Evolutionary conservation across 306 rosid species (phyloP).

Genomic region (Geum urbanum): DNA sequence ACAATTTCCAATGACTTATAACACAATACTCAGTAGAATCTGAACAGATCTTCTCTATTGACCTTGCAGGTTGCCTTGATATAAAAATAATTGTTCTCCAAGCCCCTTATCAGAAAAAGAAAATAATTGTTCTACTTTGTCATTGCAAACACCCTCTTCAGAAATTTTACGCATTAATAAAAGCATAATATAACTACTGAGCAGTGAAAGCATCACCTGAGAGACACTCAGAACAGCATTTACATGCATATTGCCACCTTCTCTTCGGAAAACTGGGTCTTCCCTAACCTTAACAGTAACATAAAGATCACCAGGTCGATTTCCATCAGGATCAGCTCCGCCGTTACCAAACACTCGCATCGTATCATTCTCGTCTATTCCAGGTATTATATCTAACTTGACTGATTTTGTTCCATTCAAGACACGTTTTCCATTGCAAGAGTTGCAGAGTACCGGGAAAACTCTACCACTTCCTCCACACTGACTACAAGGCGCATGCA

Average conservation of each 20-base stretch:
- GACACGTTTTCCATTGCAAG: slow-evolving; percentile 73
- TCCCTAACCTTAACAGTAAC: slow-evolving; percentile 70
- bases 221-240: slow-evolving; percentile 69
- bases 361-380: slow-evolving; percentile 64
- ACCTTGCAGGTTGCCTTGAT: neutral
- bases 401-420: slow-evolving; percentile 52
- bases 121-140: neutral
- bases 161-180: neutral
- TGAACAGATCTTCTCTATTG: neutral
- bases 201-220: slow-evolving; percentile 48
- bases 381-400: slow-evolving; percentile 63
- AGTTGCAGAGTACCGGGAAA: slow-evolving; percentile 65
- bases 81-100: neutral
- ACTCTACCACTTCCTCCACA: slow-evolving; percentile 70
- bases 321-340: slow-evolving; percentile 89
- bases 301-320: slow-evolving; percentile 75
- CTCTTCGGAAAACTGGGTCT: slow-evolving; percentile 83
- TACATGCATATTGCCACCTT: slow-evolving; percentile 83
- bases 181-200: neutral
- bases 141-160: neutral
- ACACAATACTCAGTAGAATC: neutral
- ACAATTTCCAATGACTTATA: neutral
- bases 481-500: slow-evolving; percentile 60
- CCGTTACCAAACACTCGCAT: slow-evolving; percentile 63
- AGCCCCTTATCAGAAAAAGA: too few species aligned